Percentiles rank a stretch among this genome's conserved stretches.
These are phyloP conservation scores for Penicillium soppii DNA, from an alignment of 495 filamentous ascomycete species.

Conservation along the genomic window DNA sequence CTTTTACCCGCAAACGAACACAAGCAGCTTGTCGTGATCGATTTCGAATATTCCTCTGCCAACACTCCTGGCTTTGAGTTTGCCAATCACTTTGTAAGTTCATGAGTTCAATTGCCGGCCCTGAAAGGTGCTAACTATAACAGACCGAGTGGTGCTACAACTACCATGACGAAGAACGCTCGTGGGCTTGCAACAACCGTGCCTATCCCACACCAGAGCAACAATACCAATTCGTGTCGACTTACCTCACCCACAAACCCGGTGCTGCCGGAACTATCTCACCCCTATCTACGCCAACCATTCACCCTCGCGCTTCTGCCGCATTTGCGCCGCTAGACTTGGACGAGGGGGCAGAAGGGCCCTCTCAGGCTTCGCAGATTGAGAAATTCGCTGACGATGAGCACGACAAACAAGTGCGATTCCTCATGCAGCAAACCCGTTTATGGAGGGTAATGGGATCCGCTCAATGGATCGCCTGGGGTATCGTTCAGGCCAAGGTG, in stretches of 20 bases:
- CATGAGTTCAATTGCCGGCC: not conserved
- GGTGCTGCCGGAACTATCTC: conserved; percentile 53
- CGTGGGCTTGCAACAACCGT: conserved; percentile 65
- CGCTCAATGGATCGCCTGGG: conserved; percentile 94
- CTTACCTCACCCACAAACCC: conserved; percentile 80
- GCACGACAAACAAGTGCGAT: conserved; percentile 61
- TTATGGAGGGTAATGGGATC: conserved; percentile 86
- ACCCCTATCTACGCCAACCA: conserved; percentile 49
- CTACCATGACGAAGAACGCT: conserved; percentile 69
- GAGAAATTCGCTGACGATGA: conserved; percentile 59
- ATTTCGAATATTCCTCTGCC: conserved; percentile 96
- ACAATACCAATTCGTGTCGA: conserved; percentile 77
- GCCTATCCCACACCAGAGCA: conserved; percentile 77
- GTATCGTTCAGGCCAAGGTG: conserved; percentile 89
- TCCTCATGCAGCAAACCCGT: conserved; percentile 70
- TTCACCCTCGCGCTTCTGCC: conserved; percentile 33
- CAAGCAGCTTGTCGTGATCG: conserved; percentile 93
- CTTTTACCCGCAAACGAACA: conserved; percentile 87
- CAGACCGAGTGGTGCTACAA: conserved; percentile 95
- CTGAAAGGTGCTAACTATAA: conserved; percentile 2
- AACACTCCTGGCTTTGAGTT: conserved; percentile 89
- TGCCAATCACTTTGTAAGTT: conserved; percentile 88
- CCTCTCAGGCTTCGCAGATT: conserved; percentile 36
- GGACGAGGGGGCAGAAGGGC: conserved; percentile 28
- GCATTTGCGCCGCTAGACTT: conserved; percentile 36